Percentiles rank a stretch among this genome's conserved stretches.
Evolutionary conservation across 371 early-diverging fungal species (phyloP).

Genomic region (Zopfochytrium polystomum): DNA sequence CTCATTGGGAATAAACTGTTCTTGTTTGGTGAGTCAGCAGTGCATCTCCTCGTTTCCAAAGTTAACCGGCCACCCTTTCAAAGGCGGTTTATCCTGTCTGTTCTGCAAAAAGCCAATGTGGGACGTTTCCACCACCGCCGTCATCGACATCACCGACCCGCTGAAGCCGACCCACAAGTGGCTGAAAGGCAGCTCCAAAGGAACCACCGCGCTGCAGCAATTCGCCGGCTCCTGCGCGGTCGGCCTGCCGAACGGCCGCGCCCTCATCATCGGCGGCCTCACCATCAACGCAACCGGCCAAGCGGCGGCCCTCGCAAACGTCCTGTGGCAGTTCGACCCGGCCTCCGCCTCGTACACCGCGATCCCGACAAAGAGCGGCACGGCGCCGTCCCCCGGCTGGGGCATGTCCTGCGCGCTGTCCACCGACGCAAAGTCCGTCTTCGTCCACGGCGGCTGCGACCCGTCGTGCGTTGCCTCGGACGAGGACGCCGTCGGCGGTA

Average conservation of each 20-base stretch:
- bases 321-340: not conserved
- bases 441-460: constrained; percentile 1
- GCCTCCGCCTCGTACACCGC: not conserved
- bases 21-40: not conserved
- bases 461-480: too few relatives aligned
- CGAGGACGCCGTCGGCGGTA: too few relatives aligned
- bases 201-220: not conserved
- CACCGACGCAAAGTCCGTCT: not conserved
- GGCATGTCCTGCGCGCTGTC: not conserved
- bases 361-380: not conserved
- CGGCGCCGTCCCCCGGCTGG: not conserved
- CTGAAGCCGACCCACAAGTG: not conserved
- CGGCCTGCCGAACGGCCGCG: not conserved
- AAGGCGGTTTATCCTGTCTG: not conserved
- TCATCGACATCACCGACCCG: not conserved
- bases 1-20: not conserved
- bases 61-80: not conserved
- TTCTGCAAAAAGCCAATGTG: not conserved
- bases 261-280: not conserved
- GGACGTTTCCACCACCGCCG: not conserved
- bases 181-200: not conserved
- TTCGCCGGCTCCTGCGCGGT: not conserved
- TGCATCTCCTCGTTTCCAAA: not conserved
- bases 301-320: not conserved
- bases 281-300: not conserved